Evolutionary conservation across 2,329 filamentous ascomycete genomes (phyloP).

Genomic region (Penicillium psychrosexuale): DNA sequence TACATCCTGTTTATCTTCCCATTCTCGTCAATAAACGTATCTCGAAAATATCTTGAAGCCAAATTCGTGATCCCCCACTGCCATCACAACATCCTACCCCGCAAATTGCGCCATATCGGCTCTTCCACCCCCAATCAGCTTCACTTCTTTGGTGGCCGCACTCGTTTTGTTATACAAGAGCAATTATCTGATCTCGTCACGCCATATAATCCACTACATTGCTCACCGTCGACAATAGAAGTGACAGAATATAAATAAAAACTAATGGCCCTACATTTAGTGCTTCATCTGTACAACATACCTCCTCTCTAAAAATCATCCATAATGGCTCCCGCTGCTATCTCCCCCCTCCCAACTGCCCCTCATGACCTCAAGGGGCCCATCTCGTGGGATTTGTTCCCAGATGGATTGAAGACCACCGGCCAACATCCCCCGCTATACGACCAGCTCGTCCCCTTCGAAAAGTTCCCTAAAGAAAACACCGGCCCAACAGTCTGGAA

Average conservation of each 20-base stretch:
- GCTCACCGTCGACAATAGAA: slow-evolving; percentile 11
- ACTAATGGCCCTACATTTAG: background rate
- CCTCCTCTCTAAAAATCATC: background rate
- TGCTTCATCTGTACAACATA: background rate
- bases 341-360: slow-evolving; percentile 34
- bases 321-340: slow-evolving; percentile 42
- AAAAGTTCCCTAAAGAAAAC: slow-evolving; percentile 68
- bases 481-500: slow-evolving; percentile 71
- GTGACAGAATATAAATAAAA: slow-evolving; percentile 16
- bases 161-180: background rate
- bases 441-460: slow-evolving; percentile 63
- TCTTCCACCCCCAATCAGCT: slow-evolving; percentile 17
- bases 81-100: slow-evolving; percentile 28
- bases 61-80: slow-evolving; percentile 9
- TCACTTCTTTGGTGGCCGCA: background rate
- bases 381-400: slow-evolving; percentile 53
- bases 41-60: background rate
- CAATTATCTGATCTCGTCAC: slow-evolving; percentile 18
- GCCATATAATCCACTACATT: slow-evolving; percentile 30
- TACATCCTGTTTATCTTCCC: too few relatives aligned
- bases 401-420: slow-evolving; percentile 64
- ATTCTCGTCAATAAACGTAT: background rate
- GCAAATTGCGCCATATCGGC: slow-evolving; percentile 31
- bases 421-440: slow-evolving; percentile 71
- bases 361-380: slow-evolving; percentile 39